Evolutionary conservation across 2,329 filamentous ascomycete genomes (phyloP), one percentile per base, ranked within the genome.

Genomic region (Colletotrichum eleusines): DNA sequence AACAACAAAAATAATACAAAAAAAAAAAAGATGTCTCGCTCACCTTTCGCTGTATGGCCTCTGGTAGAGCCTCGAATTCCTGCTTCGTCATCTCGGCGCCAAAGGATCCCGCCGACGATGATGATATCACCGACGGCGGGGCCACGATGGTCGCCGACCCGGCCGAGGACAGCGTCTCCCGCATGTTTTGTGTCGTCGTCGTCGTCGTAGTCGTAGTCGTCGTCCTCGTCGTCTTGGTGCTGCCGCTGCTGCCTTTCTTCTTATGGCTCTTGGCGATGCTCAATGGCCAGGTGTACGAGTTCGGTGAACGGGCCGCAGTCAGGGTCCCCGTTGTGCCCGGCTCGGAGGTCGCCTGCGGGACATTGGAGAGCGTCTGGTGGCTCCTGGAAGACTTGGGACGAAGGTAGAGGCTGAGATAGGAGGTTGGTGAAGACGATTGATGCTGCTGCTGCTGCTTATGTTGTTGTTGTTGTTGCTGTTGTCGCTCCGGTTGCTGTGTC

Each of bases 21-120:
- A 5, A 20, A 9, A 20, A n/a, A 44, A 9, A 44, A n/a, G 4
- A n/a, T 67, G 28, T 48, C 16, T 50, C 31, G 81, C 86, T 83
- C 80, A 89, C 87, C 81, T 89, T 89, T 78, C 87, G 83, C 75
- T 86, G 83, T 63, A 89, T 82, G 20, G 86, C 86, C 31, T 84
- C 85, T 26, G 87, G 87, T 14, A 89, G 79, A 50, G 84, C 82
- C 73, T 88, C 84, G 70, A 87, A 88, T 63, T 82, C 80, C 40
- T 80, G 76, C 71, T 74, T 80, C 1, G 81, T 82, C 73, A 82
- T 80, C 28, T 72, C 73, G 58, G 73, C 74, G 38, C 68, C 68
- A 31, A 67, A 58, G 14, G 50, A 67, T 11, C 55, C 63, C 28
- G 53, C 65, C 44, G 77, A 76, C 59, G 76, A 72, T n/a, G 68